Evolutionary conservation across 371 early-diverging fungal genomes (phyloP).

Genomic region (Dipsacomyces acuminosporus): DNA sequence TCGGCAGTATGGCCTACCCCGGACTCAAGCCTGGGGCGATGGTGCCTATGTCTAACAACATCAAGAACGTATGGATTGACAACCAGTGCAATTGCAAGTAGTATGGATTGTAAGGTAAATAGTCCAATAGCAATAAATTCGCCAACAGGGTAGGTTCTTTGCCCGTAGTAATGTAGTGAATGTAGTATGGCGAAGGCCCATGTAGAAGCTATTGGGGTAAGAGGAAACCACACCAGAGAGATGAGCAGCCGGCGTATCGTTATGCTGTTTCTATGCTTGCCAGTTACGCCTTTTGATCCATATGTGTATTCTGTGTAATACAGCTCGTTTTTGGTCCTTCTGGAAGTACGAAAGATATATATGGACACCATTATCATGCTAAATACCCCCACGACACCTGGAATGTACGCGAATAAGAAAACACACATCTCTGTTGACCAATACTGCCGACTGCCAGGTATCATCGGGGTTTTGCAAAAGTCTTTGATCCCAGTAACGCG

Average conservation of each 20-base stretch:
- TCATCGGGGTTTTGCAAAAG: constrained; percentile 2
- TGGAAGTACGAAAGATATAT: constrained; percentile 16
- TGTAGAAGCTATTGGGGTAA: constrained; percentile 29
- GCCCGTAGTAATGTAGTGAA: constrained; percentile 14
- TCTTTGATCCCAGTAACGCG: neutral
- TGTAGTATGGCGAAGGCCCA: constrained; percentile 22
- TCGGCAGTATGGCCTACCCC: no score
- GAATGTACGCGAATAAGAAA: constrained; percentile 18
- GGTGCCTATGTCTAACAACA: no score
- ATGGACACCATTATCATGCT: constrained; percentile 7
- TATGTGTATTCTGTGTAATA: constrained; percentile 1
- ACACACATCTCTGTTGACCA: constrained; percentile 3
- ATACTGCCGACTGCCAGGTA: constrained; percentile 5
- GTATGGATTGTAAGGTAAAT: constrained; percentile 24
- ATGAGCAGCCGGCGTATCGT: constrained; percentile 18
- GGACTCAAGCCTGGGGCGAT: no score
- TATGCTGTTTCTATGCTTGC: neutral
- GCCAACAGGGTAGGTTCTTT: constrained; percentile 4
- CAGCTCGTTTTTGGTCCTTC: neutral
- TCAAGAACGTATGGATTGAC: constrained; percentile 18
- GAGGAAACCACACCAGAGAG: constrained; percentile 32
- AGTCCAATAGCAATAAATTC: constrained; percentile 21
- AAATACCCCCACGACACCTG: constrained; percentile 20
- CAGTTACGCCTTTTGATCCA: neutral
- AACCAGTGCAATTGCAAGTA: constrained; percentile 22